Percentiles rank a stretch among this genome's conserved stretches.
Evolutionary conservation across 805 yeast species (phyloP).

Genomic region (Debaryomyces castellii): DNA sequence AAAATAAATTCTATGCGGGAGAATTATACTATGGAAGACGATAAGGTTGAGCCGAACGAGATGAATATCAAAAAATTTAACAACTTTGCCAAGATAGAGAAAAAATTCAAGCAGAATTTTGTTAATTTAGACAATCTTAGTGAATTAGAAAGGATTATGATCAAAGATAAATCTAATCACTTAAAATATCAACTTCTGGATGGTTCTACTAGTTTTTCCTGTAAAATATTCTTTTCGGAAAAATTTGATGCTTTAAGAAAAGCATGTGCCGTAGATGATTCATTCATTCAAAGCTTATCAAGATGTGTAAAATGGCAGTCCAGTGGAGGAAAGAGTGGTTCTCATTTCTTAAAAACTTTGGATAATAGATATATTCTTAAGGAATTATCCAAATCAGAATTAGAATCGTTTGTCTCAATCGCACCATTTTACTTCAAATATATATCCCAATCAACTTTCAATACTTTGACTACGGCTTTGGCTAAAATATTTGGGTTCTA

Average conservation of each 20-base stretch:
- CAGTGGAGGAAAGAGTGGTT: slow-evolving; percentile 95
- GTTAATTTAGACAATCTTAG: slow-evolving; percentile 24
- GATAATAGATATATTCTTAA: slow-evolving; percentile 89
- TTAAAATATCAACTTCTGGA: slow-evolving; percentile 89
- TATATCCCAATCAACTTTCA: slow-evolving; percentile 92
- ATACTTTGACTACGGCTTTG: slow-evolving; percentile 89
- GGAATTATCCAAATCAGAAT: slow-evolving; percentile 81
- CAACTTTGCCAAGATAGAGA: slow-evolving; percentile 41
- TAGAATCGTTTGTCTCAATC: slow-evolving; percentile 90
- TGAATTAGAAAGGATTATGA: slow-evolving; percentile 65
- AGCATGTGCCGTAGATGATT: slow-evolving; percentile 74
- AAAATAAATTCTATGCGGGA: slow-evolving; percentile 44
- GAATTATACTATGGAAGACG: slow-evolving; percentile 5
- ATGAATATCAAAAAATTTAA: slow-evolving; percentile 31
- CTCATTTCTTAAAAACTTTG: slow-evolving; percentile 86
- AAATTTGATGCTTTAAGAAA: slow-evolving; percentile 93
- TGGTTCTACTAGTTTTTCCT: slow-evolving; percentile 76
- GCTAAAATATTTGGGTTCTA: slow-evolving; percentile 96
- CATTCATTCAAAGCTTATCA: slow-evolving; percentile 84
- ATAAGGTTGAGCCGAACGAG: slow-evolving; percentile 19
- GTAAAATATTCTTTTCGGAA: slow-evolving; percentile 93
- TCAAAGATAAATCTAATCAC: slow-evolving; percentile 84
- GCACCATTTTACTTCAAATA: slow-evolving; percentile 97
- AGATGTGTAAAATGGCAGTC: slow-evolving; percentile 96
- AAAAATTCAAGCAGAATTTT: slow-evolving; percentile 35